phyloP scores from a whole-genome alignment of 306 rosid genomes.

The Cucurbita maxima region DNA sequence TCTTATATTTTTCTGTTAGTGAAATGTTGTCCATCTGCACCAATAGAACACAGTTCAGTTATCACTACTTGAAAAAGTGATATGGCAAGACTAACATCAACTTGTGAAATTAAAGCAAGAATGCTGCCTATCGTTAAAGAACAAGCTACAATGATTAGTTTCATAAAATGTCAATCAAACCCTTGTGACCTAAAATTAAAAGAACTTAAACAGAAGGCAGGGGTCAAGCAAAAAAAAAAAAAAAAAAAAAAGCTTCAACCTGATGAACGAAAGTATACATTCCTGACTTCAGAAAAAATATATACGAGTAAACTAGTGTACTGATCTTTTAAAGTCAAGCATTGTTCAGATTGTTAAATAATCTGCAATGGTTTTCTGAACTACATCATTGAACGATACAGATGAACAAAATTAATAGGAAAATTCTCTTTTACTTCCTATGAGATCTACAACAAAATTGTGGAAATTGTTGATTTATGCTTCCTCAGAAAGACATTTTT shows the following conservation, averaged over 20 bases:
- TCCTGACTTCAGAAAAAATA: background rate
- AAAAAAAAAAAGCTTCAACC: background rate
- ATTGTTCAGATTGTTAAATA: background rate
- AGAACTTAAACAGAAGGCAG: background rate
- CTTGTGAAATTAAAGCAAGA: background rate
- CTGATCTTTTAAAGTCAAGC: background rate
- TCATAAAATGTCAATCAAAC: background rate
- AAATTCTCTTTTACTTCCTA: background rate
- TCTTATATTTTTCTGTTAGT: conserved; percentile 60
- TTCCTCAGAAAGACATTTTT: background rate
- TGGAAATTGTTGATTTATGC: background rate
- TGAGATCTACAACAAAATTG: background rate
- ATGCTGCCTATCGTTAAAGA: background rate
- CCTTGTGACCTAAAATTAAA: background rate
- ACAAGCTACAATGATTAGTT: background rate
- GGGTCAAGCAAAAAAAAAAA: background rate
- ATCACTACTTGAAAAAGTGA: conserved; percentile 9
- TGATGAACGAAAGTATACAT: background rate
- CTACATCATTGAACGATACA: background rate
- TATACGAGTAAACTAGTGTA: background rate
- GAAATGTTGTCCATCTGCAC: conserved; percentile 74
- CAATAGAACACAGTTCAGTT: conserved; percentile 18
- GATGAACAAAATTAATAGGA: background rate
- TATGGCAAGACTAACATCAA: background rate
- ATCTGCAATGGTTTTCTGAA: background rate